Percentiles rank a stretch among this genome's conserved stretches.
Conservation (phyloP, 495 filamentous ascomycete genomes). For the Penicillium soppii region DNA sequence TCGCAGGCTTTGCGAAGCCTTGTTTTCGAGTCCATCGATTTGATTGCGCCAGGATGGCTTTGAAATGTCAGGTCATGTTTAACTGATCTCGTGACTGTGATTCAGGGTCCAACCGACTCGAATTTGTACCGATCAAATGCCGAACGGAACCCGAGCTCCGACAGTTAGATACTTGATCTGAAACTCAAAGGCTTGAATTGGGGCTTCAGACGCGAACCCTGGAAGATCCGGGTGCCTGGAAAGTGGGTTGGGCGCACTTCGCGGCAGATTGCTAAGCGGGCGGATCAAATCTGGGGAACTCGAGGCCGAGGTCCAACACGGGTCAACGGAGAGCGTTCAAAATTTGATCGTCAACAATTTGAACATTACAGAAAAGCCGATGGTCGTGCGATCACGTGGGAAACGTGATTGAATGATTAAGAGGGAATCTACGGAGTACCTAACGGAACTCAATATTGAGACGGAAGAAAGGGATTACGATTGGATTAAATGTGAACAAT, state of each 20-base stretch:
- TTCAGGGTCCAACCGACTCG: neutral
- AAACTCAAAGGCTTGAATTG: neutral
- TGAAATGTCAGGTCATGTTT: conserved; percentile 18
- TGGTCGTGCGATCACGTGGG: conserved; percentile 5
- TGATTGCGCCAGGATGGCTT: conserved; percentile 18
- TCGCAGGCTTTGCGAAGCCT: conserved; percentile 79
- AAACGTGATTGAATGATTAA: neutral
- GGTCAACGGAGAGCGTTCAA: too few species aligned
- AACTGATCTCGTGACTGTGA: conserved; percentile 1
- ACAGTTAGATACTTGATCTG: neutral
- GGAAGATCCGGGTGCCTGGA: neutral
- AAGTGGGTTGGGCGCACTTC: neutral
- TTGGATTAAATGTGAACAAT: neutral
- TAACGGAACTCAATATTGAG: neutral
- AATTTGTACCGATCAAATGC: neutral
- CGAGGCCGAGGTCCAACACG: neutral
- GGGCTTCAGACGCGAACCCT: too few species aligned
- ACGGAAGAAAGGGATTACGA: neutral
- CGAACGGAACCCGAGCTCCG: neutral
- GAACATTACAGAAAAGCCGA: neutral
- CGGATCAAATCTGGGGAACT: neutral
- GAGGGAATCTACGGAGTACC: too few species aligned
- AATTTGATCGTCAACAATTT: too few species aligned
- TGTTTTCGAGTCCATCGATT: conserved; percentile 42
- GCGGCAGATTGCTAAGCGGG: conserved; percentile 4